A percentile compares a stretch with the other conserved stretches of the same genome.
Conservation (phyloP, 345 rosid genomes). For the Erodium maritimum region DNA sequence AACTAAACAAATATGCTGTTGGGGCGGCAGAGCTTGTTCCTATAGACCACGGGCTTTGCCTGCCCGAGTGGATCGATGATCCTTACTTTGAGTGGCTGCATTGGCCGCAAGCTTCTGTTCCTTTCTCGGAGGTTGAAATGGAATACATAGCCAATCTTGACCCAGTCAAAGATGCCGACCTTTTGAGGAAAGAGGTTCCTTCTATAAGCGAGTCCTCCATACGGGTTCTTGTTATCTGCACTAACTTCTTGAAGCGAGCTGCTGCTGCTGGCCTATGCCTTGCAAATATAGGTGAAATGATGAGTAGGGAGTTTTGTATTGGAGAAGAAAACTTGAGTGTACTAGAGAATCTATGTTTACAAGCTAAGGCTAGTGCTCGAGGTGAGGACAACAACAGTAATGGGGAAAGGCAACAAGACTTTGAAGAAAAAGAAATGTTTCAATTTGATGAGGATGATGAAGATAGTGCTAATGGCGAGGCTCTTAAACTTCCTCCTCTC, state of each 20-base stretch:
- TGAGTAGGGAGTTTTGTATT: conserved; percentile 38
- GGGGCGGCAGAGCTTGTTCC: conserved; percentile 63
- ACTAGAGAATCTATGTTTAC: conserved; percentile 45
- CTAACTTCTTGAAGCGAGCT: conserved; percentile 53
- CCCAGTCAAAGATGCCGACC: conserved; percentile 50
- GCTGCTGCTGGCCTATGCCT: conserved; percentile 62
- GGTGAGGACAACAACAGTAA: conserved; percentile 9
- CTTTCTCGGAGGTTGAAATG: conserved; percentile 49
- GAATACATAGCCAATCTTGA: conserved; percentile 57
- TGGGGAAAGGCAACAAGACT: conserved; percentile 12
- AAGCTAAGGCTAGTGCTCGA: conserved; percentile 36
- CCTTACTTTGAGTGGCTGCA: conserved; percentile 87
- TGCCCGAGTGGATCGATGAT: conserved; percentile 69
- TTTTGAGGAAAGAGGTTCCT: conserved; percentile 40
- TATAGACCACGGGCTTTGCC: conserved; percentile 76
- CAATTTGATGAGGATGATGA: conserved; percentile 41
- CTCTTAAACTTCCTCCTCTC: conserved; percentile 9
- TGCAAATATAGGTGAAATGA: conserved; percentile 66
- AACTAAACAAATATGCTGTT: conserved; percentile 14
- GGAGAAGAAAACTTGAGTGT: conserved; percentile 45
- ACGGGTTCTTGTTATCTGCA: conserved; percentile 50
- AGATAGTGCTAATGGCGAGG: conserved; percentile 7
- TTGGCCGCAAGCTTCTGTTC: conserved; percentile 82
- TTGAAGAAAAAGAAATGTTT: conserved; percentile 27
- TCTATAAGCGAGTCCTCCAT: conserved; percentile 49